Evolutionary conservation across 306 rosid species (phyloP).

Genomic region (Arachis stenosperma): DNA sequence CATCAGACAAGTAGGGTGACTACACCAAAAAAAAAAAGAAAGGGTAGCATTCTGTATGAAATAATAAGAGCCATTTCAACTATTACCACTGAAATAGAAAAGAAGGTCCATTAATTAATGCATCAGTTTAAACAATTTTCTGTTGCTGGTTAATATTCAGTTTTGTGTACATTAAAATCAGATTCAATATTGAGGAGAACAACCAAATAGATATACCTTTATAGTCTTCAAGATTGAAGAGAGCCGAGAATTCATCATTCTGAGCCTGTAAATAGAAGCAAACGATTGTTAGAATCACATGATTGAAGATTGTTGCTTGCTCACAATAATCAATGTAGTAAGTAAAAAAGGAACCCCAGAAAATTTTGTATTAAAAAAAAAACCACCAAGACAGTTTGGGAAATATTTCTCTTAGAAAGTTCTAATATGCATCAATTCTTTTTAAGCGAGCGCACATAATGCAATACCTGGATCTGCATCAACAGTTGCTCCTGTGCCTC

Average conservation of each 20-base stretch:
- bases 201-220: conserved; percentile 57
- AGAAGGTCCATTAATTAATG: too few relatives aligned
- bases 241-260: conserved; percentile 38
- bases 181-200: conserved; percentile 7
- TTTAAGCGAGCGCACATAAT: not conserved
- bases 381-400: conserved; percentile 12
- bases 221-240: conserved; percentile 96
- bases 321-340: not conserved
- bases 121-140: too few relatives aligned
- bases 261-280: too few relatives aligned
- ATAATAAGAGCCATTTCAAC: too few relatives aligned
- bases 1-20: too few relatives aligned
- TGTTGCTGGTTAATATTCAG: not conserved
- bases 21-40: too few relatives aligned
- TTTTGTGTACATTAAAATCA: not conserved
- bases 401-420: conserved; percentile 28
- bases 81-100: too few relatives aligned
- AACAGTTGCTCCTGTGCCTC: too few relatives aligned
- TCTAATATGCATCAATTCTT: conserved; percentile 6
- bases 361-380: not conserved
- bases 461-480: conserved; percentile 96
- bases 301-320: conserved; percentile 6
- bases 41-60: too few relatives aligned
- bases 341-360: not conserved
- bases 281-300: conserved; percentile 38